Conservation (phyloP, 768 basidiomycete species). For the Panus rudis region DNA sequence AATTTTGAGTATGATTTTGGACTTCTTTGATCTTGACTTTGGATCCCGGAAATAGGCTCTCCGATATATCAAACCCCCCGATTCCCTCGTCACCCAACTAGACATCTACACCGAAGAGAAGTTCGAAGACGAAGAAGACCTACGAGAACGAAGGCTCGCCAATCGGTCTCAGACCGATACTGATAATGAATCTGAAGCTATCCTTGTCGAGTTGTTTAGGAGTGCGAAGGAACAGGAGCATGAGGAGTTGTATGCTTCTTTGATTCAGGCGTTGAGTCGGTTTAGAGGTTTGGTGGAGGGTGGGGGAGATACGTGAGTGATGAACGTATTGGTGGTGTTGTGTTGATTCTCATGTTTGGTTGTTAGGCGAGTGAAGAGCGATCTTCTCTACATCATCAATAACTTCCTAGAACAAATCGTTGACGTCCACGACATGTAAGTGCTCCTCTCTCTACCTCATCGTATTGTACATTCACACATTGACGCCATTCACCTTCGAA, state of each 20-base stretch:
- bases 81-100: constrained; percentile 69
- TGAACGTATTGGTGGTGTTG: too few species aligned
- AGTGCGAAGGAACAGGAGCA: constrained; percentile 51
- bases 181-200: constrained; percentile 44
- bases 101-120: constrained; percentile 83
- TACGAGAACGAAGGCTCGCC: constrained; percentile 49
- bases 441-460: neutral
- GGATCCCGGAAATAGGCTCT: constrained; percentile 60
- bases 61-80: constrained; percentile 70
- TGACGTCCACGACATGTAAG: constrained; percentile 59
- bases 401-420: constrained; percentile 59
- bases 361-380: constrained; percentile 30
- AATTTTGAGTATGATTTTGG: too few species aligned
- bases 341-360: neutral
- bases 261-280: constrained; percentile 54
- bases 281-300: constrained; percentile 50
- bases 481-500: constrained; percentile 7
- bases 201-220: constrained; percentile 53
- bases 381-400: constrained; percentile 51
- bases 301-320: constrained; percentile 53
- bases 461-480: neutral
- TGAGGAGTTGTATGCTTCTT: constrained; percentile 52
- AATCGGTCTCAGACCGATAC: constrained; percentile 13
- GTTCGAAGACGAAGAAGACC: constrained; percentile 83
- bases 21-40: too few species aligned